Percentiles rank a stretch among this genome's conserved stretches.
These are phyloP conservation scores for Fonsecaea pugnacius DNA, from an alignment of 2,329 filamentous ascomycete genomes.

Conservation along the genomic window DNA sequence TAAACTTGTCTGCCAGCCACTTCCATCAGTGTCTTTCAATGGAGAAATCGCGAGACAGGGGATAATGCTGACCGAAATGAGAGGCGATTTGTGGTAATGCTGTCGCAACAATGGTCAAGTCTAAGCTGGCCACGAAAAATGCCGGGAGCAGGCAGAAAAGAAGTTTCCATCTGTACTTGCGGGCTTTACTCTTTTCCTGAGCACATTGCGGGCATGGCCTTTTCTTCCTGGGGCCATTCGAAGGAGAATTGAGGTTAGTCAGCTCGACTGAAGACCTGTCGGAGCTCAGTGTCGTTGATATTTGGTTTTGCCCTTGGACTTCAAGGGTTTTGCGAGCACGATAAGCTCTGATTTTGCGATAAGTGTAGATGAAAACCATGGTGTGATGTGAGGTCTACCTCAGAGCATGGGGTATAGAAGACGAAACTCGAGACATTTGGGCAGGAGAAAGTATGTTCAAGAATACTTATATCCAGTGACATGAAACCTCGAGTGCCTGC, in stretches of 20 bases:
- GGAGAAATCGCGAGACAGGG: neutral
- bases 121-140: constrained; percentile 65
- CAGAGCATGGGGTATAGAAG: neutral
- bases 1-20: constrained; percentile 62
- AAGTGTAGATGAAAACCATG: constrained; percentile 23
- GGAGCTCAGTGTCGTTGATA: neutral
- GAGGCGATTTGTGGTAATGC: constrained; percentile 66
- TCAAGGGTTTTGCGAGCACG: constrained; percentile 25
- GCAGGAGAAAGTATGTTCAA: neutral
- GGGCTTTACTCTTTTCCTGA: constrained; percentile 42
- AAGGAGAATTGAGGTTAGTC: neutral
- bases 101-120: constrained; percentile 67
- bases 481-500: neutral
- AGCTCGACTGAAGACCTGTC: neutral
- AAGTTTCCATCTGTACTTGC: constrained; percentile 62
- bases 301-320: constrained; percentile 12
- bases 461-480: constrained; percentile 12
- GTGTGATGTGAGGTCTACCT: neutral
- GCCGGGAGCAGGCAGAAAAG: constrained; percentile 64
- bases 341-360: constrained; percentile 28
- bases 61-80: constrained; percentile 61
- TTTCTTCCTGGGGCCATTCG: constrained; percentile 9
- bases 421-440: neutral
- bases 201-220: constrained; percentile 38
- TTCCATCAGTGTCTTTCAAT: neutral